Conservation (phyloP, 73 alveolate genomes). For the Tetrahymena malaccensis region DNA sequence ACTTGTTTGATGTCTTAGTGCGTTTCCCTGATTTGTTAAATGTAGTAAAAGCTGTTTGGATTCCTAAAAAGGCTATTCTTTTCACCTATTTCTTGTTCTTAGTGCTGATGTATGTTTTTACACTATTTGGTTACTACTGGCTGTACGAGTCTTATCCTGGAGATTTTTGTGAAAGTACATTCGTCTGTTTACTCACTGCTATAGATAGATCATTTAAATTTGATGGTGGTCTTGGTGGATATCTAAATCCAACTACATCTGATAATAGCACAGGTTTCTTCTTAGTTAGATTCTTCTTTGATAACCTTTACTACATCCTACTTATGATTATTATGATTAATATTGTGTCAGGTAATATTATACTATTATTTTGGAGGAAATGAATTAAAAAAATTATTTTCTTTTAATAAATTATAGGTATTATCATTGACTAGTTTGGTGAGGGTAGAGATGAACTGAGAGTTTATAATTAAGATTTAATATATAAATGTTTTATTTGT, state of each 20-base stretch:
- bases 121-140: constrained; percentile 48
- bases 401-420: constrained; percentile 2
- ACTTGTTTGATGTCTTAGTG: constrained; percentile 39
- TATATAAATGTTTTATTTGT: constrained; percentile 88
- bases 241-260: constrained; percentile 26
- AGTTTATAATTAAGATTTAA: constrained; percentile 69
- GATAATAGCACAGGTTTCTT: constrained; percentile 5
- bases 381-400: no score
- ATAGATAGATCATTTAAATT: constrained; percentile 67
- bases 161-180: constrained; percentile 49
- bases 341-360: constrained; percentile 32
- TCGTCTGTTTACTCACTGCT: constrained; percentile 52
- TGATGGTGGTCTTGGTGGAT: constrained; percentile 78
- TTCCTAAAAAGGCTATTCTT: constrained; percentile 47
- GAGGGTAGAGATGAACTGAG: constrained; percentile 82
- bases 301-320: constrained; percentile 22
- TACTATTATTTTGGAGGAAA: background rate
- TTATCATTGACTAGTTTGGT: constrained; percentile 93
- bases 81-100: constrained; percentile 39
- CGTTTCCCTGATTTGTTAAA: constrained; percentile 47
- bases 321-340: constrained; percentile 52
- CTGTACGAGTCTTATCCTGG: constrained; percentile 30
- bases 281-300: constrained; percentile 41
- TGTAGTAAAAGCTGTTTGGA: constrained; percentile 49
- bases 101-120: constrained; percentile 42